phyloP scores from a whole-genome alignment of 768 basidiomycete species.

The Auricularia sp. region DNA sequence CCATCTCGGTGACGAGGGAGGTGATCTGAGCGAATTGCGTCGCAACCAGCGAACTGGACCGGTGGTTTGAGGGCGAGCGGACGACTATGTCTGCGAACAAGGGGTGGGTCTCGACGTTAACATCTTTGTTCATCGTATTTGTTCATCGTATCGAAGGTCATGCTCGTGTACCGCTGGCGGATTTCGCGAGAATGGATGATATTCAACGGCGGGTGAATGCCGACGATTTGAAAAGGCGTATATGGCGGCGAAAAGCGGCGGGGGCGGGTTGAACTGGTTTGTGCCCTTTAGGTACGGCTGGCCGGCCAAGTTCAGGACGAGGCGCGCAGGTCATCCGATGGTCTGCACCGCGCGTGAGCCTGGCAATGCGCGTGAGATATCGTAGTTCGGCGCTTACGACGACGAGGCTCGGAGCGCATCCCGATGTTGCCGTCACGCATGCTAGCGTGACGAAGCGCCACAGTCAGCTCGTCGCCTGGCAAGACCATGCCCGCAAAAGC shows the following conservation, averaged over 20 bases:
- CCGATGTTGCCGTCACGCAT: constrained; percentile 89
- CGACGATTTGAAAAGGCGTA: constrained; percentile 99
- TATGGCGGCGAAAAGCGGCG: constrained; percentile 72
- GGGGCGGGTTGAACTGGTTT: constrained; percentile 91
- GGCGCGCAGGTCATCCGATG: constrained; percentile 87
- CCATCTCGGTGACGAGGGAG: constrained; percentile 95
- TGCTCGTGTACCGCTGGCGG: constrained; percentile 98
- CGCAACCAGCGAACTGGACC: constrained; percentile 87
- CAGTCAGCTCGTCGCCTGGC: constrained; percentile 76
- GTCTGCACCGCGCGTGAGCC: constrained; percentile 54
- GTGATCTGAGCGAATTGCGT: constrained; percentile 99
- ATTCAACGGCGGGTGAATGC: constrained; percentile 95
- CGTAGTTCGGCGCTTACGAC: too few species aligned
- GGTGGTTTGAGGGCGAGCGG: constrained; percentile 93
- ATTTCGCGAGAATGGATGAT: constrained; percentile 98
- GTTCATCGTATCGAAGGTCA: constrained; percentile 91
- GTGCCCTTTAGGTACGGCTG: constrained; percentile 99
- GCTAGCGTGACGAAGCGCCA: constrained; percentile 79
- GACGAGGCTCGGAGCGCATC: too few species aligned
- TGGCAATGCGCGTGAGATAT: too few species aligned
- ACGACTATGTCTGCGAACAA: constrained; percentile 92
- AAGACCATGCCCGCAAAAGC: constrained; percentile 96
- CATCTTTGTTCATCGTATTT: constrained; percentile 54
- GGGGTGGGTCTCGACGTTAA: constrained; percentile 89
- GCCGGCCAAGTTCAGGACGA: constrained; percentile 97